A percentile compares a stretch with the other conserved stretches of the same genome.
These are phyloP conservation scores for Erodium maritimum DNA, from an alignment of 345 rosid species.

Conservation along the genomic window DNA sequence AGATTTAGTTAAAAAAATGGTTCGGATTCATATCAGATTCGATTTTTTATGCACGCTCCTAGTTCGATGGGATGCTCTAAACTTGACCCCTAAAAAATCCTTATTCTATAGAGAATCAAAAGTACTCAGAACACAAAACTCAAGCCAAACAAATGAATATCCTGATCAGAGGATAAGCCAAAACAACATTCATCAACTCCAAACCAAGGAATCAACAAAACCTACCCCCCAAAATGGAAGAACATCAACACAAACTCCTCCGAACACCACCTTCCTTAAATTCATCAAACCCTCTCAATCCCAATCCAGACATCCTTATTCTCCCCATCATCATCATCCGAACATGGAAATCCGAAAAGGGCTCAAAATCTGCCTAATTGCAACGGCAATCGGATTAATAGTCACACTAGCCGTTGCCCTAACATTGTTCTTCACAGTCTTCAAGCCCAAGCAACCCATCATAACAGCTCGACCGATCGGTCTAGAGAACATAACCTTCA, in stretches of 20 bases:
- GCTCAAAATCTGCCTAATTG: constrained; percentile 15
- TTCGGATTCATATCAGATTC: no score
- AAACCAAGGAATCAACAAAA: not conserved
- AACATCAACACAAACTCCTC: not conserved
- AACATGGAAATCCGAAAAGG: constrained; percentile 9
- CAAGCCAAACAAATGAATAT: no score
- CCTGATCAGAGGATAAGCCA: not conserved
- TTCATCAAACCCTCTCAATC: not conserved
- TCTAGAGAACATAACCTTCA: constrained; percentile 13
- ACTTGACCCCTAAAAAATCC: no score
- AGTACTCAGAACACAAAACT: no score
- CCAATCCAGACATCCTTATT: not conserved
- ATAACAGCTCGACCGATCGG: constrained; percentile 18
- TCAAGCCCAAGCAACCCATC: constrained; percentile 32
- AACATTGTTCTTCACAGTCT: constrained; percentile 24
- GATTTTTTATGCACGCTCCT: no score
- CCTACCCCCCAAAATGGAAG: no score
- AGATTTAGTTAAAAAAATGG: no score
- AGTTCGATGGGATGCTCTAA: no score
- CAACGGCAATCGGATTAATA: constrained; percentile 10
- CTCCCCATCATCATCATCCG: no score
- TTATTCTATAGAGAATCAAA: no score
- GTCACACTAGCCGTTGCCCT: constrained; percentile 5
- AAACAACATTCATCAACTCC: not conserved
- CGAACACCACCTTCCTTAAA: not conserved